Percentiles rank a stretch among this genome's conserved stretches.
These are phyloP conservation scores for Epicoccum sorghinum DNA, from an alignment of 2,329 filamentous ascomycete species.

Conservation along the genomic window DNA sequence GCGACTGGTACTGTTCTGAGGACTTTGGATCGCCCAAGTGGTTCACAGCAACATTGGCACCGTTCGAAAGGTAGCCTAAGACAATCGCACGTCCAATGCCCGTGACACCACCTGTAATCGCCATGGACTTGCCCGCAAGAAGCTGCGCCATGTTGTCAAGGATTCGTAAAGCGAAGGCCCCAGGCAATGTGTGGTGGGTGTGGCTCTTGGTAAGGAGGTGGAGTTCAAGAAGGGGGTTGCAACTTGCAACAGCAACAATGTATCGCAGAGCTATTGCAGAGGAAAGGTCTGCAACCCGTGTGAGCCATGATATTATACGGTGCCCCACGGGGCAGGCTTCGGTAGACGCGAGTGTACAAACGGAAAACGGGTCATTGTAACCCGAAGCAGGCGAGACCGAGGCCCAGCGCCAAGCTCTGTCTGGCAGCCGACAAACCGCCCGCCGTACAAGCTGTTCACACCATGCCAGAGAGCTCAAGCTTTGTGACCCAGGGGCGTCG, in stretches of 20 bases:
- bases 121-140: constrained; percentile 76
- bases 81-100: constrained; percentile 88
- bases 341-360: constrained; percentile 20
- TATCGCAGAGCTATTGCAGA: background rate
- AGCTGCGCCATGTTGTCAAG: constrained; percentile 49
- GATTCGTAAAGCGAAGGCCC: background rate
- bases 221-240: constrained; percentile 8
- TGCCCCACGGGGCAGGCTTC: constrained; percentile 22
- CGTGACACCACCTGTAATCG: constrained; percentile 85
- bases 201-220: constrained; percentile 3
- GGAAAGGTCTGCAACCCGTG: background rate
- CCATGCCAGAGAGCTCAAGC: constrained; percentile 11
- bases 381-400: constrained; percentile 21
- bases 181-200: constrained; percentile 5
- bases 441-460: constrained; percentile 26
- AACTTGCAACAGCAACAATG: background rate
- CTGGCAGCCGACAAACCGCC: constrained; percentile 9
- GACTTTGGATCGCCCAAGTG: constrained; percentile 68
- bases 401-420: constrained; percentile 14
- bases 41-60: constrained; percentile 80
- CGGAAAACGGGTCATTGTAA: constrained; percentile 2
- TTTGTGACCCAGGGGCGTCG: background rate
- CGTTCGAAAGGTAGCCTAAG: constrained; percentile 77
- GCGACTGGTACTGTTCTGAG: constrained; percentile 54
- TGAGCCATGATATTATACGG: constrained; percentile 21